Conservation (phyloP, 208 protist genomes). For the Acanthamoeba triangularis region DNA sequence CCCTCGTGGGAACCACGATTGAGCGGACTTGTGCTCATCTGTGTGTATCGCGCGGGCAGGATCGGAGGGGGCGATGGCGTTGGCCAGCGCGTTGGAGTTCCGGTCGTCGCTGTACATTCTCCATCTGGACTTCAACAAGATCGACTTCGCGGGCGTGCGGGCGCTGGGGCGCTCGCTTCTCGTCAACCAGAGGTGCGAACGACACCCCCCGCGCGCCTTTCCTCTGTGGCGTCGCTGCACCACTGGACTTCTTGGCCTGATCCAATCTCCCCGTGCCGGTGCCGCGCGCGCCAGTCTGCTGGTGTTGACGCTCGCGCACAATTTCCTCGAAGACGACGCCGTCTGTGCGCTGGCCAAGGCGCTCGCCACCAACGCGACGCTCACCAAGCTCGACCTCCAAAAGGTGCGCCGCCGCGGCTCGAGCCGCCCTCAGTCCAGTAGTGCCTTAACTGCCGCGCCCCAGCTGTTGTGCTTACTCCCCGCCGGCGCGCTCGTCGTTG, state of each 20-base stretch:
- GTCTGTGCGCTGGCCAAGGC: slow-evolving; percentile 35
- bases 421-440: not conserved
- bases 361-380: not conserved
- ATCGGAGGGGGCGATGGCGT: not conserved
- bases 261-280: too few relatives aligned
- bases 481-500: not conserved
- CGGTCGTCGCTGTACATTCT: slow-evolving; percentile 31
- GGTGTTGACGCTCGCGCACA: slow-evolving; percentile 65
- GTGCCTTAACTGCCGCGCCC: not conserved
- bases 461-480: not conserved
- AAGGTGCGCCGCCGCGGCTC: not conserved
- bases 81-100: slow-evolving; percentile 31
- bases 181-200: slow-evolving; percentile 25
- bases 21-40: not conserved
- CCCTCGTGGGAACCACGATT: not conserved
- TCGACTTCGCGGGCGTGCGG: slow-evolving; percentile 3
- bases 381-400: slow-evolving; percentile 56
- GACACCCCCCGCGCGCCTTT: too few relatives aligned
- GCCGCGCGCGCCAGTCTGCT: slow-evolving; percentile 13
- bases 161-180: slow-evolving; percentile 16
- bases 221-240: not conserved
- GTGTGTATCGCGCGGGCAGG: not conserved
- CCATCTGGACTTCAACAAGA: slow-evolving; percentile 58
- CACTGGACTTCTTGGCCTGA: slow-evolving; percentile 5
- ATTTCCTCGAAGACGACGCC: slow-evolving; percentile 69